Base-by-base conservation (phyloP, 2,329 filamentous ascomycete genomes). In the Metarhizium guizhouense region DNA sequence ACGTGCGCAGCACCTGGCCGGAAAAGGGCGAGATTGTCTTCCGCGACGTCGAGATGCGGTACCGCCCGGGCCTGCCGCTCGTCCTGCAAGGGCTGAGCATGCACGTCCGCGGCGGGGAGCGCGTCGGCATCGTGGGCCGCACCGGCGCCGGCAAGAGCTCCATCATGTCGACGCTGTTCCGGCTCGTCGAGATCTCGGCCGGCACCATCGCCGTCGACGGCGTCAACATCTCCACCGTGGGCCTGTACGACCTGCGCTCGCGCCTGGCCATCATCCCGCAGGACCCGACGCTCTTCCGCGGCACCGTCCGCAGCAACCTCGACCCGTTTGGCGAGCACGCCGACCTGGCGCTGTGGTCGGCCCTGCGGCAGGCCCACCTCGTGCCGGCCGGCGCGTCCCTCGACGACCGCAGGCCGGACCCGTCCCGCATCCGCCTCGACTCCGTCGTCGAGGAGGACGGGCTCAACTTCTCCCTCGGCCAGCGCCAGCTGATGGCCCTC, bases 401-500 rank as follows among this genome's bases (percentile, higher is more conserved):
- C 52, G 84, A 90, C 58, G 84, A 96, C 25, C 89, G 95, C 68
- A 85, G 80, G 16, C 69, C 83, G 0, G 91, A 96, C 2, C 86
- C 65, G 7, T 66, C 69, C 2, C 84, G 88, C 55, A 87, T 96
- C 58, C 85, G 90, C 61, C 85, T 99, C 25, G 93, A 97, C 71
- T 87, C 82, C 16, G 66, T 83, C 2, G 93, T 97, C 2, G 91
- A 96, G 63, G 94, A 97, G 67, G 93, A 96, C 73, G 94, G 94
- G 0, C 80, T 96, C 58, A 97, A 97, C 72, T 96, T 96, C 76
- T 95, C 90, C 0, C 85, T 97, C 10, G 93, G 93, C 6, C 93
- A 97, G 73, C 84, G 94, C 3, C 94, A 97, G 71, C 82, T 97
- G 51, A 95, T 97, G 88, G 94, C 94, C 1, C 79, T 99, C 1